Conservation (phyloP, 2,329 filamentous ascomycete genomes). For the Alternaria brassicae region DNA sequence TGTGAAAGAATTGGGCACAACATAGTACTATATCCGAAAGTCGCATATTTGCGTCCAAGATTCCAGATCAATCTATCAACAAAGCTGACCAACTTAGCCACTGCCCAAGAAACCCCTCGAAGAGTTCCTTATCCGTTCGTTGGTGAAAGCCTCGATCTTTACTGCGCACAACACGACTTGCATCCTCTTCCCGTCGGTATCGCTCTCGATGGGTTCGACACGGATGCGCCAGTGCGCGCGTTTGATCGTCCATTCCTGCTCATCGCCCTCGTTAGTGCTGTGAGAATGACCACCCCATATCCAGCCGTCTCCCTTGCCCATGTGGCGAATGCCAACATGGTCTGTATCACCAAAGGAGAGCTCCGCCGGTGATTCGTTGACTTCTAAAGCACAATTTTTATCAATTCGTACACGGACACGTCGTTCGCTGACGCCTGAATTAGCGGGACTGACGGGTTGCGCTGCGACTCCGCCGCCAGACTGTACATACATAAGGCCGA, state of each 20-base stretch:
- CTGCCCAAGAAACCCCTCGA: conserved; percentile 66
- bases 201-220: conserved; percentile 60
- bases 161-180: conserved; percentile 79
- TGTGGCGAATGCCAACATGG: conserved; percentile 25
- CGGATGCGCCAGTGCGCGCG: conserved; percentile 55
- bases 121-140: conserved; percentile 71
- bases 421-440: conserved; percentile 73
- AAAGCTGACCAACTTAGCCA: too few species aligned
- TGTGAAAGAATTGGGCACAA: background rate
- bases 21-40: background rate
- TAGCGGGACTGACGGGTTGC: conserved; percentile 70
- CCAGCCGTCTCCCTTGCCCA: background rate
- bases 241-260: conserved; percentile 47
- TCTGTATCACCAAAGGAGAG: conserved; percentile 21
- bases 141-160: conserved; percentile 75
- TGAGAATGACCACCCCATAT: background rate
- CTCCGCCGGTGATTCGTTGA: conserved; percentile 33
- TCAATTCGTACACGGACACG: conserved; percentile 59
- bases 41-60: background rate
- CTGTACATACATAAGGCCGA: conserved; percentile 71
- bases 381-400: conserved; percentile 31
- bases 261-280: conserved; percentile 8
- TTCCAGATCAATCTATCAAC: too few species aligned
- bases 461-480: conserved; percentile 65
- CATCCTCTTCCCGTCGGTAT: conserved; percentile 60